Conservation (phyloP, 345 rosid species). For the Gossypium herbaceum region DNA sequence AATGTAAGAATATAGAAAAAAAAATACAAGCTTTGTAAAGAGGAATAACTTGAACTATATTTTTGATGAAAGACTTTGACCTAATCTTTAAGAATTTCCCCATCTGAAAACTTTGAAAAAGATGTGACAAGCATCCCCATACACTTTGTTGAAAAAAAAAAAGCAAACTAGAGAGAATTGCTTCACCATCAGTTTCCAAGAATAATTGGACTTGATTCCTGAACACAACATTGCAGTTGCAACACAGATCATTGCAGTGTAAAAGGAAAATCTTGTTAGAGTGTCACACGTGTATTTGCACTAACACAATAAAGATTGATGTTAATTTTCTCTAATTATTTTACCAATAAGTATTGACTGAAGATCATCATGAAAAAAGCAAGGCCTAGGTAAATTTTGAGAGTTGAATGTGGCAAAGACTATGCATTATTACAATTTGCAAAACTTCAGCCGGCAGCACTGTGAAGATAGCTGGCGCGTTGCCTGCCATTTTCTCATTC, state of each 20-base stretch:
- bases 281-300: constrained; percentile 19
- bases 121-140: constrained; percentile 41
- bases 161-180: constrained; percentile 24
- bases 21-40: constrained; percentile 19
- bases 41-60: constrained; percentile 27
- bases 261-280: not conserved
- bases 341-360: not conserved
- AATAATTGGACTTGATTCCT: constrained; percentile 47
- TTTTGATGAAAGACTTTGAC: constrained; percentile 38
- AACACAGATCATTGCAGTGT: not conserved
- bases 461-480: not conserved
- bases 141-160: constrained; percentile 26
- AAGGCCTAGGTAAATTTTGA: not conserved
- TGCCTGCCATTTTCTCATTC: constrained; percentile 2
- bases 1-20: constrained; percentile 22
- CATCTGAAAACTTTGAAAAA: constrained; percentile 31
- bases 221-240: constrained; percentile 18
- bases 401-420: not conserved
- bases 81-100: constrained; percentile 37
- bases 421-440: not conserved
- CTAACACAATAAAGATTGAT: not conserved
- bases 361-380: not conserved
- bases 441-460: not conserved
- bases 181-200: constrained; percentile 23
- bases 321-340: not conserved